A percentile compares a stretch with the other conserved stretches of the same genome.
Conservation (phyloP, 768 basidiomycete species). For the Phylloporus sp. region DNA sequence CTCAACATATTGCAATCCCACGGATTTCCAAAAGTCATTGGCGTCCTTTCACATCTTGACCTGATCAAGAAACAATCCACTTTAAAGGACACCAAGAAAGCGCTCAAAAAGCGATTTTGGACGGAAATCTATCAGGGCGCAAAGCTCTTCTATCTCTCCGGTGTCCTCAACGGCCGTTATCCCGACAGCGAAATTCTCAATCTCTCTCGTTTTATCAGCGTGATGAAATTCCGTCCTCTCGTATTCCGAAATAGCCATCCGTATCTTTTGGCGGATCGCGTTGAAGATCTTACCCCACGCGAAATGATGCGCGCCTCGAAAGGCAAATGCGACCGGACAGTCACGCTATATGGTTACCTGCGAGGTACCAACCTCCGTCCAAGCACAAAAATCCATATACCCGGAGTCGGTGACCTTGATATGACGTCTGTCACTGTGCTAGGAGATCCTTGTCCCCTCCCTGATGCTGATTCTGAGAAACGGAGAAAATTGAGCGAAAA, state of each 20-base stretch:
- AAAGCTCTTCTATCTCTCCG: conserved; percentile 96
- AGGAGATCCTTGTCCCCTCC: conserved; percentile 94
- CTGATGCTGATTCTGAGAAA: conserved; percentile 87
- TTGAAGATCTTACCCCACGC: conserved; percentile 91
- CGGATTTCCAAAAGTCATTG: conserved; percentile 98
- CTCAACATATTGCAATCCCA: conserved; percentile 95
- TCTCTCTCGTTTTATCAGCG: conserved; percentile 90
- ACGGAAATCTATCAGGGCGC: conserved; percentile 98
- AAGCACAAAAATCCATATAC: conserved; percentile 84
- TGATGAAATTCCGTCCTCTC: conserved; percentile 98
- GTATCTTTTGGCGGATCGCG: conserved; percentile 89
- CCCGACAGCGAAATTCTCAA: conserved; percentile 96
- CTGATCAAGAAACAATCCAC: conserved; percentile 89
- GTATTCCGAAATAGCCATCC: conserved; percentile 94
- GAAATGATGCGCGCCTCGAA: conserved; percentile 71
- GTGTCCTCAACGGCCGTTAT: conserved; percentile 95
- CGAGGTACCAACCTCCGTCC: conserved; percentile 79
- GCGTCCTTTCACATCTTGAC: conserved; percentile 92
- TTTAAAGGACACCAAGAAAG: conserved; percentile 86
- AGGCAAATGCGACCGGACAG: conserved; percentile 89
- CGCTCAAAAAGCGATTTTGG: conserved; percentile 98
- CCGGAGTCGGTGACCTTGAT: conserved; percentile 87
- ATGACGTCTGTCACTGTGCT: conserved; percentile 69
- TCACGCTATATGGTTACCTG: conserved; percentile 93
- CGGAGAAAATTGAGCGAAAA: conserved; percentile 91